A percentile compares a stretch with the other conserved stretches of the same genome.
Conservation (phyloP, 2,329 filamentous ascomycete species). For the Claviceps sp. region DNA sequence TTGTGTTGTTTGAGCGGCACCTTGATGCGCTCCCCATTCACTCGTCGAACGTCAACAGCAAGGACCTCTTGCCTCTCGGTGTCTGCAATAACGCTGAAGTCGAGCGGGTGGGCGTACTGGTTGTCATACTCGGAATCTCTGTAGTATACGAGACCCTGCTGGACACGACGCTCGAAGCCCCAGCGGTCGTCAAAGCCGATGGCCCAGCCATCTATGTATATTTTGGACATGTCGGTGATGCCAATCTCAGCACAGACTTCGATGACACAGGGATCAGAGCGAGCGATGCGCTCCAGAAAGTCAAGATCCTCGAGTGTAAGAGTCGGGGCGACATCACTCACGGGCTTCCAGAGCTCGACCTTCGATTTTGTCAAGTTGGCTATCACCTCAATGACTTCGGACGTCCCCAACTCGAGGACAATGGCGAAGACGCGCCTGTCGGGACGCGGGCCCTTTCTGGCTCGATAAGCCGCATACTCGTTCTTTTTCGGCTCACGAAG, state of each 20-base stretch:
- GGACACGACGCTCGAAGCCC: constrained; percentile 55
- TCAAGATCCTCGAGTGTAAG: constrained; percentile 73
- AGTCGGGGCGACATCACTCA: constrained; percentile 32
- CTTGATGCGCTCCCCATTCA: constrained; percentile 35
- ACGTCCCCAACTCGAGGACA: constrained; percentile 26
- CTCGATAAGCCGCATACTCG: constrained; percentile 48
- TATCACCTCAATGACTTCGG: constrained; percentile 36
- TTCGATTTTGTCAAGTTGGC: constrained; percentile 29
- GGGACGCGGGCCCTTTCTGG: constrained; percentile 30
- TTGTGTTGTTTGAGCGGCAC: constrained; percentile 25
- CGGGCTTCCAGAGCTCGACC: constrained; percentile 32
- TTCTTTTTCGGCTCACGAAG: constrained; percentile 51
- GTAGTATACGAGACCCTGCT: constrained; percentile 76
- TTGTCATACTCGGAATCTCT: constrained; percentile 58
- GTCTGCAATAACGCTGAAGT: constrained; percentile 29
- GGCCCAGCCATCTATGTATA: constrained; percentile 76
- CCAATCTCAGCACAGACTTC: constrained; percentile 64
- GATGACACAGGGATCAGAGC: constrained; percentile 60
- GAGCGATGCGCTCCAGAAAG: constrained; percentile 54
- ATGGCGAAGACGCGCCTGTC: constrained; percentile 38
- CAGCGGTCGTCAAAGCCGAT: constrained; percentile 74
- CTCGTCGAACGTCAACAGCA: constrained; percentile 26
- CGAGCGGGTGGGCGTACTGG: constrained; percentile 43
- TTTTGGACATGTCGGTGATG: constrained; percentile 71
- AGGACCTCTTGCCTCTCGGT: constrained; percentile 37